These are phyloP conservation scores for Pichia nakasei DNA, from an alignment of 805 yeast species.

Conservation along the genomic window DNA sequence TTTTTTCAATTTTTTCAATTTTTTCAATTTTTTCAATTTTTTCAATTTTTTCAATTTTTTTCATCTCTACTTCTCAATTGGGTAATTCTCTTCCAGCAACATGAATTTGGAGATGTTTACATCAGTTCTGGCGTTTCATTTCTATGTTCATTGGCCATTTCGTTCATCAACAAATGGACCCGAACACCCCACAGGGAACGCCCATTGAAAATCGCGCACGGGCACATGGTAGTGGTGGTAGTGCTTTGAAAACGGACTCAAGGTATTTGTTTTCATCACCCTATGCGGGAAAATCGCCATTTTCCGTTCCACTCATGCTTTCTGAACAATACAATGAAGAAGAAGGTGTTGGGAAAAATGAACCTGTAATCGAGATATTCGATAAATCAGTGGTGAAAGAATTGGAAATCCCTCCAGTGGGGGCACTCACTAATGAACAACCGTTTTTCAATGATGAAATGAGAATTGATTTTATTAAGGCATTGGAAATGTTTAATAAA, in stretches of 20 bases:
- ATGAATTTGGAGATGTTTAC: no score
- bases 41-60: no score
- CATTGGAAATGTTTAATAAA: conserved; percentile 33
- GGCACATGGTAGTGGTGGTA: no score
- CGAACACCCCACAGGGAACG: background rate
- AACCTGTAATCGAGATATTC: conserved; percentile 1
- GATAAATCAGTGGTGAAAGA: background rate
- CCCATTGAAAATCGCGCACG: background rate
- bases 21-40: no score
- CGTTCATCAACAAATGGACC: no score
- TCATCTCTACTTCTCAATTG: no score
- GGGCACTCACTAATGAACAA: conserved; percentile 9
- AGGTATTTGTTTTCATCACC: conserved; percentile 10
- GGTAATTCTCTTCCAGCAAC: no score
- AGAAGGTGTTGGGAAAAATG: background rate
- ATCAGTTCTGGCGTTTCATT: no score
- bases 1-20: no score
- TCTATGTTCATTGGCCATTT: no score
- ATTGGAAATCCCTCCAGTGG: conserved; percentile 4
- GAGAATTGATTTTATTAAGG: conserved; percentile 14
- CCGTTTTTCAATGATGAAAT: conserved; percentile 17
- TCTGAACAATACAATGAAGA: conserved; percentile 1
- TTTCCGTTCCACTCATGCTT: conserved; percentile 7
- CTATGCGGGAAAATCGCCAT: conserved; percentile 10
- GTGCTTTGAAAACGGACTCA: no score